Evolutionary conservation across 2,329 filamentous ascomycete genomes (phyloP), one percentile per base, ranked within the genome.

Genomic region (Plectosphaerella sp.): DNA sequence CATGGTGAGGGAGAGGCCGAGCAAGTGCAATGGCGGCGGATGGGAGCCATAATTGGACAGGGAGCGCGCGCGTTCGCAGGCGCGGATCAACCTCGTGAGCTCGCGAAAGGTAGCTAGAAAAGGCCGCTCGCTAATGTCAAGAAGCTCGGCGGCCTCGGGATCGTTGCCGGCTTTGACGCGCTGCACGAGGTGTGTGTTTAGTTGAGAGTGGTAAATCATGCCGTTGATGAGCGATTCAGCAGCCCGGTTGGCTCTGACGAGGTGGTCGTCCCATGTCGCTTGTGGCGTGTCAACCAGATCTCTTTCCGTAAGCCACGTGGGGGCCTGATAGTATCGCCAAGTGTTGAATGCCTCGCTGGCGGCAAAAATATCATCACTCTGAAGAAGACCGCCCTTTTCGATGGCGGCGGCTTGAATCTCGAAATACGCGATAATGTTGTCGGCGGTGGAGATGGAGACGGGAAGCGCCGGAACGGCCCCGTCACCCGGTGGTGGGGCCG

Each of bases 211-310:
- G 11, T 36, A 45, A 5, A 45, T 25, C 10, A 52, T n/a, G 22
- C 20, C 47, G 49, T 56, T 56, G n/a, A 50, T 28, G 11, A 56
- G 54, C 8, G 54, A 56, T 42, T 54, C 51, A 16, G 45, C 22
- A 2, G 49, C 48, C 11, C 45, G 28, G n/a, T 48, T 47, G 7
- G 54, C 52, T 8, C 37, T 24, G 9, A 50, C 20, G 28, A 56
- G 45, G 24, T 56, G 28, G 6, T 10, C 5, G 10, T 7, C 12
- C 10, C n/a, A 48, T 10, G 3, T 24, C 35, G 14, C 12, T 9
- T 11, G 24, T 14, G 24, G 18, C 7, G 45, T 16, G 15, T 33
- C 45, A 5, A 12, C 11, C 7, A 35, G 18, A 18, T 18, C 18
- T 11, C n/a, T 14, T 5, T 47, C 25, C 3, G 14, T 11, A 7